Evolutionary conservation across 2,329 filamentous ascomycete genomes (phyloP).

Genomic region (Aureobasidium sp.): DNA sequence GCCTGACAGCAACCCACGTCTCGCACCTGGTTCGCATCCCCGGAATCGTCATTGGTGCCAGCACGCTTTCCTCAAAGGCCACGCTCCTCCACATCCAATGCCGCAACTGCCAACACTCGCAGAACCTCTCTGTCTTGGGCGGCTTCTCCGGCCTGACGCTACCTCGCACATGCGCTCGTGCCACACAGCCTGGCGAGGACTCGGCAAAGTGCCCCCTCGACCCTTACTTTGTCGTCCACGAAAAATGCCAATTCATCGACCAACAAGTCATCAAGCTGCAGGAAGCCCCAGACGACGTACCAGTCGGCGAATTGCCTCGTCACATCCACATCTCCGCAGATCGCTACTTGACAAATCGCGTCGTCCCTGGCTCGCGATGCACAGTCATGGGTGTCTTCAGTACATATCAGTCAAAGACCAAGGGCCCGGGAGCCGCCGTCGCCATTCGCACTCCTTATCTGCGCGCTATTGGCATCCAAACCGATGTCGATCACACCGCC

Average conservation of each 20-base stretch:
- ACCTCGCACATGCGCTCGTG: slow-evolving; percentile 67
- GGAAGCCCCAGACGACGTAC: slow-evolving; percentile 94
- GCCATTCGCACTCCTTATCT: slow-evolving; percentile 95
- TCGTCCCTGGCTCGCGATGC: slow-evolving; percentile 90
- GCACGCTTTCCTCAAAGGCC: slow-evolving; percentile 92
- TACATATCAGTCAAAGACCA: slow-evolving; percentile 84
- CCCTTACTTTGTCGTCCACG: slow-evolving; percentile 92
- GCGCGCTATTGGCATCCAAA: slow-evolving; percentile 84
- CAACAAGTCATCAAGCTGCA: slow-evolving; percentile 98
- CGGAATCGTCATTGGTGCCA: slow-evolving; percentile 95
- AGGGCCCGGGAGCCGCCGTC: slow-evolving; percentile 72
- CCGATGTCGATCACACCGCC: slow-evolving; percentile 79
- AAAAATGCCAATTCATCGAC: slow-evolving; percentile 90
- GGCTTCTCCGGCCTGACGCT: slow-evolving; percentile 85
- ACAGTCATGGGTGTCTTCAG: slow-evolving; percentile 97
- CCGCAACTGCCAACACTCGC: slow-evolving; percentile 69
- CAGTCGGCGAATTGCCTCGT: slow-evolving; percentile 87
- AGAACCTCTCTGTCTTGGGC: slow-evolving; percentile 65
- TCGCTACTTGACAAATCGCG: slow-evolving; percentile 87
- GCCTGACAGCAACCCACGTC: slow-evolving; percentile 87
- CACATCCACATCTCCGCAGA: slow-evolving; percentile 97
- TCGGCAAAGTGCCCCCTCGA: slow-evolving; percentile 79
- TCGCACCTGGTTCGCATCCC: slow-evolving; percentile 93
- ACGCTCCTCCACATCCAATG: slow-evolving; percentile 82
- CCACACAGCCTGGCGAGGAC: slow-evolving; percentile 50